Evolutionary conservation across 1,284 basidiomycete species (phyloP), one percentile per base, ranked within the genome.

Genomic region (Boletus hoseneyae): DNA sequence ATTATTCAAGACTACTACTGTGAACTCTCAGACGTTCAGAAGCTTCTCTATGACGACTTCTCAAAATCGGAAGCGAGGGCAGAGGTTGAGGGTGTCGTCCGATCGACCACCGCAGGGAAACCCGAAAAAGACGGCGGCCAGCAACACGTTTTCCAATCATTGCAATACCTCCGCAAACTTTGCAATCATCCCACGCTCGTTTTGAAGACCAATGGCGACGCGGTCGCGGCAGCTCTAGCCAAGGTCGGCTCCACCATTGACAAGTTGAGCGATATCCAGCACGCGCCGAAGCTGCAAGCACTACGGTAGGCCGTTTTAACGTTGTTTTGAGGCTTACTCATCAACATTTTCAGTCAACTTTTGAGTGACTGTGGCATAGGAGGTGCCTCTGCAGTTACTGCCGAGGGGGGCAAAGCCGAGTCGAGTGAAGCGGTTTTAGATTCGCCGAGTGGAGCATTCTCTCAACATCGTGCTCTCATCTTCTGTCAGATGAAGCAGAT

Each of bases 1-100:
- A 99, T 99, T 68, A 99, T 99, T 56, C 97, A 99, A 70, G 97
- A 99, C 67, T 98, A 99, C 69, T 97, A 98, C 65, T 98, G 96
- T 76, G 96, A 99, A 64, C 78, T 99, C 3, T 97, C 95, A 0
- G 88, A 93, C 13, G 70, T 99, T 46, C 95, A 99, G 73, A 93
- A 93, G 70, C 77, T 85, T 60, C 78, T 98, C 15, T 98, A 97
- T 67, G 95, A 97, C 64, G 88, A 95, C 63, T 97, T 94, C 63
- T 84, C 90, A 1, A 82, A 83, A 64, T 96, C 93, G 1, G 81
- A 85, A 57, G 92, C 85, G 21, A 81, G 74, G 50, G 67, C 76
- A 33, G 77, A 83, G 34, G 87, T 78, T 1, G 83, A 88, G 51
- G 80, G 81, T 52, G 82, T 77, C 10, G 74, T 92, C 10, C 75